A percentile compares a stretch with the other conserved stretches of the same genome.
Evolutionary conservation across 1,139 yeast species (phyloP).

Genomic region (Geotrichum fermentans): DNA sequence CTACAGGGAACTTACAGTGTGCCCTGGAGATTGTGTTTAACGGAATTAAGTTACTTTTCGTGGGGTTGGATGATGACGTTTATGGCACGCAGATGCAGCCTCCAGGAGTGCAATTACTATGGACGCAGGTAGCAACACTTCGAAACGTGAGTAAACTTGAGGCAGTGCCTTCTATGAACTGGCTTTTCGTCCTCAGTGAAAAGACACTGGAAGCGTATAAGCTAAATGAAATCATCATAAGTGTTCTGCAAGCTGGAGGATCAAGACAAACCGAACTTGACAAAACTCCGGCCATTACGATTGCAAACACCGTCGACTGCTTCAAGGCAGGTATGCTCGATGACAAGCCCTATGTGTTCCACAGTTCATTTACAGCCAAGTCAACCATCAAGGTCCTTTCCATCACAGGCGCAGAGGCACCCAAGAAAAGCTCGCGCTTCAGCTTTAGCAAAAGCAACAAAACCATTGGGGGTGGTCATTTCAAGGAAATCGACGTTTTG

Average conservation of each 20-base stretch:
- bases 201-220: conserved; percentile 7
- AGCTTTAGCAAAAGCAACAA: conserved; percentile 4
- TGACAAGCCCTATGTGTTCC: conserved; percentile 14
- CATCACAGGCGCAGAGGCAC: neutral
- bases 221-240: conserved; percentile 12
- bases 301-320: conserved; percentile 14
- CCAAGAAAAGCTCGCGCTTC: conserved; percentile 3
- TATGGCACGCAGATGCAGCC: conserved; percentile 12
- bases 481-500: conserved; percentile 8
- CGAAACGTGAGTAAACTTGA: neutral
- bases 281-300: conserved; percentile 8
- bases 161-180: neutral
- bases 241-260: conserved; percentile 3
- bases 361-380: conserved; percentile 7
- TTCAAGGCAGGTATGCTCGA: conserved; percentile 17
- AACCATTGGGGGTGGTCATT: conserved; percentile 2
- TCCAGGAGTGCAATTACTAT: conserved; percentile 3
- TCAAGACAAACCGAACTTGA: conserved; percentile 8
- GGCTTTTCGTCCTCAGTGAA: neutral
- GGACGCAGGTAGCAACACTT: conserved; percentile 8
- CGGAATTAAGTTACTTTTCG: conserved; percentile 6
- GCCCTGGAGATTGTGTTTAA: conserved; percentile 9
- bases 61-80: conserved; percentile 13
- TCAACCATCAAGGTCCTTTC: conserved; percentile 13
- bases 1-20: conserved; percentile 11